These are phyloP conservation scores for Sphaerulina musiva DNA, from an alignment of 2,329 filamentous ascomycete species.

Conservation along the genomic window DNA sequence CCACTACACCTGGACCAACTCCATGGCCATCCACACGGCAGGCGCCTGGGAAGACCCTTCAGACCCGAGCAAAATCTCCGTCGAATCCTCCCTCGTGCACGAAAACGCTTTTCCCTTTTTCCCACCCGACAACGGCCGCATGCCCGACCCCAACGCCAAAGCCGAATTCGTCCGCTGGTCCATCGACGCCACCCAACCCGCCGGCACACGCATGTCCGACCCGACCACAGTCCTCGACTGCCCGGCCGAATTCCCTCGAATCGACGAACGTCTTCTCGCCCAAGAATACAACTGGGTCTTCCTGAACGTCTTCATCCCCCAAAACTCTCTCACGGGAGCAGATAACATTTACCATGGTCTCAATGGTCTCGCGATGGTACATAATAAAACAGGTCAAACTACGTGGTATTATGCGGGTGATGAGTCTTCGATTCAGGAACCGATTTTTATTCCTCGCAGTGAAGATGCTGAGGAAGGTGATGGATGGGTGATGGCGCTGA, in stretches of 20 bases:
- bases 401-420: conserved; percentile 35
- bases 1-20: conserved; percentile 21
- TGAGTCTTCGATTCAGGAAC: conserved; percentile 47
- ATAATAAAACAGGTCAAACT: conserved; percentile 25
- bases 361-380: conserved; percentile 19
- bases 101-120: conserved; percentile 43
- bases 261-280: conserved; percentile 42
- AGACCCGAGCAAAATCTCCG: conserved; percentile 31
- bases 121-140: conserved; percentile 32
- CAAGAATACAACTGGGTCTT: conserved; percentile 38
- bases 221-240: conserved; percentile 34
- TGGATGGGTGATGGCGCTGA: conserved; percentile 46
- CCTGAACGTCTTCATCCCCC: conserved; percentile 36
- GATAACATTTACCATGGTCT: conserved; percentile 28
- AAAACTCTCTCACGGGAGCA: conserved; percentile 28
- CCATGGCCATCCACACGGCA: conserved; percentile 41
- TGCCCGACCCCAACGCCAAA: conserved; percentile 33
- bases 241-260: conserved; percentile 41
- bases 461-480: conserved; percentile 43
- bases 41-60: conserved; percentile 37
- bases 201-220: conserved; percentile 26
- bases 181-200: conserved; percentile 34
- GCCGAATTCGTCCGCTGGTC: conserved; percentile 41
- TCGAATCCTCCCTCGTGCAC: conserved; percentile 37
- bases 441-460: conserved; percentile 46